Conservation (phyloP, 129 eudicot genomes). For the Erigeron canadensis region DNA sequence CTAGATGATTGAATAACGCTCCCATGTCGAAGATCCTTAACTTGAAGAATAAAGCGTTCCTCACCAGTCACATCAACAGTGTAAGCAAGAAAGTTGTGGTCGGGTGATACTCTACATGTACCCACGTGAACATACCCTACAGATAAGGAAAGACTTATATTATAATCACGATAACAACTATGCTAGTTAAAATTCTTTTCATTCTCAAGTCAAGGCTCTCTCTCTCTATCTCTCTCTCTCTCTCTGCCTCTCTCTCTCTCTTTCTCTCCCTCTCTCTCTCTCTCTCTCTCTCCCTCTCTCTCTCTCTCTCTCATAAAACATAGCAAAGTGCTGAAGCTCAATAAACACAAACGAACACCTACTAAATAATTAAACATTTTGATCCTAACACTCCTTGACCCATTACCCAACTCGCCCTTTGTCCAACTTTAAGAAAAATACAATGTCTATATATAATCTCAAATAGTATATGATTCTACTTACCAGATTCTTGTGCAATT, state of each 20-base stretch:
- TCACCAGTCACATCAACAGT: slow-evolving; percentile 70
- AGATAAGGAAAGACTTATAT: not conserved
- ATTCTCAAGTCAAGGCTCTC: too few species aligned
- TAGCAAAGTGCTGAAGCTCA: too few species aligned
- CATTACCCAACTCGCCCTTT: too few species aligned
- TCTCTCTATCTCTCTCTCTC: too few species aligned
- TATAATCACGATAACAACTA: too few species aligned
- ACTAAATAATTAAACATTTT: too few species aligned
- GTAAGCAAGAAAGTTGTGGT: slow-evolving; percentile 80
- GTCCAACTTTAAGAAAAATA: not conserved
- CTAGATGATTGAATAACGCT: slow-evolving; percentile 35
- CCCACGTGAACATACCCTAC: slow-evolving; percentile 94
- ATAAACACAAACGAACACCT: not conserved
- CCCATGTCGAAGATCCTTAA: slow-evolving; percentile 64
- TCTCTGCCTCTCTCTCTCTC: too few species aligned
- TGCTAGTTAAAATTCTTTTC: too few species aligned
- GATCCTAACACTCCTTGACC: too few species aligned
- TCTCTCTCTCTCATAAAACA: too few species aligned
- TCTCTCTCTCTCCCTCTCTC: too few species aligned
- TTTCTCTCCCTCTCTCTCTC: too few species aligned
- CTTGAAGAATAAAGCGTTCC: slow-evolving; percentile 68
- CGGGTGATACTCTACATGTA: slow-evolving; percentile 88
- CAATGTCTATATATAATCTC: not conserved
- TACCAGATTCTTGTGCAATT: slow-evolving; percentile 74
- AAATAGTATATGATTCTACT: slow-evolving; percentile 2